A percentile compares a stretch with the other conserved stretches of the same genome.
phyloP scores from a whole-genome alignment of 208 protist species.

The Leishmania aethiopica region DNA sequence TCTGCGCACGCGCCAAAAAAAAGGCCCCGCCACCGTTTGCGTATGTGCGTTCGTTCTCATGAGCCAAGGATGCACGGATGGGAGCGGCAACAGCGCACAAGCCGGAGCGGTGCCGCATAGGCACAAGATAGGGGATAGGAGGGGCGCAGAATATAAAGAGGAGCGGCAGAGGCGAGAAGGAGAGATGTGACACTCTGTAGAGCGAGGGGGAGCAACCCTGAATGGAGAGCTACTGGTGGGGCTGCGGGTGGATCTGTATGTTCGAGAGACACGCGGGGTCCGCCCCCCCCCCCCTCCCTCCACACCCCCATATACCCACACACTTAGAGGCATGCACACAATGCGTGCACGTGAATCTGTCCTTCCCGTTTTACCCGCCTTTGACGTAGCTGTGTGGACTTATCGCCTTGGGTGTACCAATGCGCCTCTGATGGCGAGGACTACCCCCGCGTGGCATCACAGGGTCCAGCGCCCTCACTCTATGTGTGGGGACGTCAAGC shows the following conservation, averaged over 20 bases:
- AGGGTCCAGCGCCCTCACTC: not conserved
- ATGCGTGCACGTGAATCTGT: not conserved
- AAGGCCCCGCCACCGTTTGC: not conserved
- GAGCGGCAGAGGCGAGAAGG: not conserved
- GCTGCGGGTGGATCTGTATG: not conserved
- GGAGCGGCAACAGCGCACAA: not conserved
- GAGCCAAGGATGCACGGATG: not conserved
- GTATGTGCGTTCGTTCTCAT: not conserved
- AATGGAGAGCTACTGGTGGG: not conserved
- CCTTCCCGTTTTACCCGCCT: not conserved
- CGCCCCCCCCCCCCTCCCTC: not conserved
- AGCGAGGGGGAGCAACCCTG: not conserved
- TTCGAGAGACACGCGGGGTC: not conserved
- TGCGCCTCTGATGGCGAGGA: not conserved
- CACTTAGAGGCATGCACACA: not conserved
- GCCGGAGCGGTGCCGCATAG: not conserved
- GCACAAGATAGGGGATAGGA: not conserved
- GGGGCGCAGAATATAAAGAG: not conserved
- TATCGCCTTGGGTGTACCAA: not conserved
- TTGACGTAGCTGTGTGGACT: not conserved
- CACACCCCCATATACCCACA: not conserved
- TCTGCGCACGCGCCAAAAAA: not conserved
- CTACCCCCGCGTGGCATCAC: not conserved
- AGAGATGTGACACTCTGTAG: not conserved
- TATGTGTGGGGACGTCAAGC: not conserved